Base-by-base conservation (phyloP, 2,329 filamentous ascomycete genomes). In the Ophiostoma perfectum region DNA sequence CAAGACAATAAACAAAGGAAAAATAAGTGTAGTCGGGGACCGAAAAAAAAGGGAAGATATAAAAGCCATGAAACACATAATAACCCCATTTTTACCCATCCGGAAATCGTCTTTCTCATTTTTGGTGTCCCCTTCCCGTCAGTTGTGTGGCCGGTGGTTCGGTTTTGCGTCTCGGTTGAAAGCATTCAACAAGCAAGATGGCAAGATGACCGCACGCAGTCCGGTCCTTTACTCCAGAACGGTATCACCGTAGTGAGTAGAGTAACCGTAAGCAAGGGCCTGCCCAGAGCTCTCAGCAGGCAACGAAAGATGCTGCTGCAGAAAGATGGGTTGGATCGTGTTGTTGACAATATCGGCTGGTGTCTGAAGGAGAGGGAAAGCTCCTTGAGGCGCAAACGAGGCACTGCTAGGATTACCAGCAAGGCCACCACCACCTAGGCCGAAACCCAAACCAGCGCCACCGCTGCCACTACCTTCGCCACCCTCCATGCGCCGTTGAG, bases 401-500 rank as follows among this genome's bases (percentile, higher is more conserved):
- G 38, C 8, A 16, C 58, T 42, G 58, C 5, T 16, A 38, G 58
- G 58, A 41, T 63, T n/a, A 41, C 58, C 58, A 63, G 38, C 58
- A 63, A n/a, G 14, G 38, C 38, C 58, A n/a, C 14, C 58, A 63
- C 55, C 55, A 18, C 60, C 39, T 44, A 63, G 39, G 42, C 60
- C 60, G 16, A 47, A 42, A 64, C 63, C 63, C 18, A 18, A 64
- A 44, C 63, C 63, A 64, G 41, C 27, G 11, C 38, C 66, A 49
- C n/a, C 67, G 38, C 62, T 58, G 44, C 62, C 66, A 18, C 44
- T 60, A 44, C 36, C 66, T 27, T 36, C 36, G 18, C 60, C 60
- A 63, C 39, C 38, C 60, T 44, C 60, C 60, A 16, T 39, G 58
- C 38, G 39, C 60, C 60, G 39, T 42, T 70, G 66, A 72, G 70